A percentile compares a stretch with the other conserved stretches of the same genome.
phyloP scores from a whole-genome alignment of 2,329 filamentous ascomycete genomes.

The Penicillium sp. region DNA sequence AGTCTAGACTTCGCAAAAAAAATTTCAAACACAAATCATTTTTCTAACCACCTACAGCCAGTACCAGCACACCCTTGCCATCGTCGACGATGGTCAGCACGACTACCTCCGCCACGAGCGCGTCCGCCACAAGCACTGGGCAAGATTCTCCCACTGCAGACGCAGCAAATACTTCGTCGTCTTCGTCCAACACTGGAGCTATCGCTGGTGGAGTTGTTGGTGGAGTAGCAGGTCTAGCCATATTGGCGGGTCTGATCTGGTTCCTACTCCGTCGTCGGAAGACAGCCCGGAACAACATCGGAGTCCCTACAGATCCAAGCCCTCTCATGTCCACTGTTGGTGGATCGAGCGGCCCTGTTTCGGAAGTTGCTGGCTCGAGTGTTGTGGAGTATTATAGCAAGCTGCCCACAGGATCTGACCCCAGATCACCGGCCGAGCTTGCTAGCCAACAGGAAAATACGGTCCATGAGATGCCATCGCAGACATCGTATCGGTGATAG shows the following conservation, averaged over 20 bases:
- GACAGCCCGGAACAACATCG: background rate
- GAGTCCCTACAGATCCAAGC: background rate
- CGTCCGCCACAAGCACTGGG: background rate
- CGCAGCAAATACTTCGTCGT: background rate
- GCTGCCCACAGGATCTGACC: background rate
- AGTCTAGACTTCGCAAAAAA: background rate
- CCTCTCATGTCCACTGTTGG: background rate
- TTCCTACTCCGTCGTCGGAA: constrained; percentile 15
- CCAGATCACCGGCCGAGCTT: background rate
- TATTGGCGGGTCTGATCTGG: constrained; percentile 15
- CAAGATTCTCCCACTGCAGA: background rate
- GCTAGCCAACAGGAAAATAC: background rate
- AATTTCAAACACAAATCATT: background rate
- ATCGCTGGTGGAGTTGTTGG: constrained; percentile 20
- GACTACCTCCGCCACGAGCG: background rate
- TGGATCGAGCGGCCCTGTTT: background rate
- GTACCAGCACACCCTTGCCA: background rate
- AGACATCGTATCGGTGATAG: background rate
- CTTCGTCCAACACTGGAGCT: constrained; percentile 3
- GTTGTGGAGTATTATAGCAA: background rate
- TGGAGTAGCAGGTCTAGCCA: constrained; percentile 16
- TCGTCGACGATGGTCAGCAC: background rate
- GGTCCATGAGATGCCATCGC: background rate
- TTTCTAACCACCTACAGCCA: background rate
- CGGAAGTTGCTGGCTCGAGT: background rate